Evolutionary conservation across 2,329 filamentous ascomycete genomes (phyloP).

Genomic region (Claviceps humidiphila): DNA sequence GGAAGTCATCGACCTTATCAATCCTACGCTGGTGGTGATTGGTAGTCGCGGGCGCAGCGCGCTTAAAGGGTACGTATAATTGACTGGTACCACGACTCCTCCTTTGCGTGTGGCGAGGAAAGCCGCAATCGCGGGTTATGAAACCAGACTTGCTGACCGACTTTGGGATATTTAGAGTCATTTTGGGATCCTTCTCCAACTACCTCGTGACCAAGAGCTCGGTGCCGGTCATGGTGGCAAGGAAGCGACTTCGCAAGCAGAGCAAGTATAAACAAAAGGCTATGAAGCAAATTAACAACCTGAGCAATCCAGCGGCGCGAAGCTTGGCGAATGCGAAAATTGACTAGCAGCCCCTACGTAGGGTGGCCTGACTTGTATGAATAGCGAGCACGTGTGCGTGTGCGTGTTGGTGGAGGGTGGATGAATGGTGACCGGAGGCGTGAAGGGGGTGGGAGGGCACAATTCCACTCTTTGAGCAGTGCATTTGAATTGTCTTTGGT

Average conservation of each 20-base stretch:
- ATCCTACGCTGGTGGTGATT: slow-evolving; percentile 83
- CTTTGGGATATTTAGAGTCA: slow-evolving; percentile 45
- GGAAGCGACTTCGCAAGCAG: slow-evolving; percentile 80
- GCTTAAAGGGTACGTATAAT: slow-evolving; percentile 64
- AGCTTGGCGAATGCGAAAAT: slow-evolving; percentile 62
- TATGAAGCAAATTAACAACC: slow-evolving; percentile 67
- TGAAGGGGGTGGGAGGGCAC: background rate
- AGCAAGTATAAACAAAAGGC: slow-evolving; percentile 60
- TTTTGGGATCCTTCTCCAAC: slow-evolving; percentile 92
- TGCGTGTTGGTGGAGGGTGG: background rate
- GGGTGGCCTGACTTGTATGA: background rate
- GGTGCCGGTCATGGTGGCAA: slow-evolving; percentile 93
- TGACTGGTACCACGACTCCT: background rate
- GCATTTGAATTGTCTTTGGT: background rate
- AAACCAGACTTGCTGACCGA: slow-evolving; percentile 17
- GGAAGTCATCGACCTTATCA: slow-evolving; percentile 88
- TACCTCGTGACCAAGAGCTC: slow-evolving; percentile 95
- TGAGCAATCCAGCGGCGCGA: slow-evolving; percentile 54
- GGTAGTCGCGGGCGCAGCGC: slow-evolving; percentile 85
- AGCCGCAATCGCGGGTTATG: no score
- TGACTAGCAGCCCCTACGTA: slow-evolving; percentile 34
- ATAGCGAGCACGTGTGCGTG: background rate
- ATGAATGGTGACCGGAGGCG: background rate
- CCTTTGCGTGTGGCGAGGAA: background rate
- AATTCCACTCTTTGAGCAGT: background rate